Percentiles rank a stretch among this genome's conserved stretches.
Evolutionary conservation across 768 basidiomycete species (phyloP).

Genomic region (Tephrocybe rancida): DNA sequence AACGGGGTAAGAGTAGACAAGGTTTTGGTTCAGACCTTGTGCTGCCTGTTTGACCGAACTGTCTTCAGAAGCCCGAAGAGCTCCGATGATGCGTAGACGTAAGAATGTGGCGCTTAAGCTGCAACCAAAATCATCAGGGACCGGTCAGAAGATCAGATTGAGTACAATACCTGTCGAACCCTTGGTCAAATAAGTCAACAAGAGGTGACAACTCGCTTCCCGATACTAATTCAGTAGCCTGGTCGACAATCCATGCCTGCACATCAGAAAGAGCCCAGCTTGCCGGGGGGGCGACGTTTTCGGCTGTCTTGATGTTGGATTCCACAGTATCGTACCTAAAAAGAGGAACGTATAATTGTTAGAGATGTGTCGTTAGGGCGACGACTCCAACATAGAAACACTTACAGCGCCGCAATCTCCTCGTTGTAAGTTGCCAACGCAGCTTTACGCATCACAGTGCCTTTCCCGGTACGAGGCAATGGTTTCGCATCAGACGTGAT

Average conservation of each 20-base stretch:
- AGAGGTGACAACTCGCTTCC: not conserved
- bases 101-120: not conserved
- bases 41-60: slow-evolving; percentile 7
- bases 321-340: slow-evolving; percentile 30
- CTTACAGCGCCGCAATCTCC: slow-evolving; percentile 43
- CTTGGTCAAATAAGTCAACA: not conserved
- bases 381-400: not conserved
- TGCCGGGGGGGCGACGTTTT: slow-evolving; percentile 22
- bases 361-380: not conserved
- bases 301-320: slow-evolving; percentile 17
- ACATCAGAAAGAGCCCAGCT: slow-evolving; percentile 24
- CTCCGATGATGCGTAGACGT: not conserved
- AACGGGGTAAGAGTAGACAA: slow-evolving; percentile 47
- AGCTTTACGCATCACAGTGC: slow-evolving; percentile 44
- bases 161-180: not conserved
- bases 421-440: slow-evolving; percentile 37
- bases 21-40: slow-evolving; percentile 30
- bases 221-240: slow-evolving; percentile 20
- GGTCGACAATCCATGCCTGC: slow-evolving; percentile 25
- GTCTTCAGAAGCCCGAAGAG: not conserved
- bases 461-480: slow-evolving; percentile 46
- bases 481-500: slow-evolving; percentile 41
- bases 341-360: not conserved
- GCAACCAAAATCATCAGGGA: not conserved
- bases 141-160: too few species aligned